Percentiles rank a stretch among this genome's conserved stretches.
phyloP scores from a whole-genome alignment of 495 filamentous ascomycete species.

The Ramalina intermedia region DNA sequence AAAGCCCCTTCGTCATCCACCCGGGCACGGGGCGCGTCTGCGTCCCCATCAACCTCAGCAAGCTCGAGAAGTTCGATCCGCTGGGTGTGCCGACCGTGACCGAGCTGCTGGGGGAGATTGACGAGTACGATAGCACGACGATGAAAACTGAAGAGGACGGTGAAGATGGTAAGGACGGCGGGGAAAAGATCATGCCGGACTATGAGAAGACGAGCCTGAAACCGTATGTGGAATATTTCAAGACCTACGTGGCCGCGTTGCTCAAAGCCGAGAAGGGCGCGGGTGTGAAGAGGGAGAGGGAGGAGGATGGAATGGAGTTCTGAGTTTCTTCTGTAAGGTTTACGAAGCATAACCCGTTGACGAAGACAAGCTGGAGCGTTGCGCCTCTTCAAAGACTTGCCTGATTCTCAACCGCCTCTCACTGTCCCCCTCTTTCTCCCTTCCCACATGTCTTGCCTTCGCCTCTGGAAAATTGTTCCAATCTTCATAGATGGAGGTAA shows the following conservation, averaged over 20 bases:
- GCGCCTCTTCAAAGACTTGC: too few relatives aligned
- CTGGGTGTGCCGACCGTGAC: conserved; percentile 76
- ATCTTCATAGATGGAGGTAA: too few relatives aligned
- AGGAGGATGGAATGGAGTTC: conserved; percentile 43
- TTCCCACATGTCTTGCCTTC: too few relatives aligned
- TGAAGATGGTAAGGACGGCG: conserved; percentile 26
- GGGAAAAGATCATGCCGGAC: conserved; percentile 49
- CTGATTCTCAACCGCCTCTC: too few relatives aligned
- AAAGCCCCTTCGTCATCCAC: conserved; percentile 91
- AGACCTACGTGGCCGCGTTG: conserved; percentile 58
- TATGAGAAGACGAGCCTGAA: conserved; percentile 95
- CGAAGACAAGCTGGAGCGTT: too few relatives aligned
- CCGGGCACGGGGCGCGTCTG: conserved; percentile 87
- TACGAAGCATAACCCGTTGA: too few relatives aligned
- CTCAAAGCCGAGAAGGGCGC: conserved; percentile 63
- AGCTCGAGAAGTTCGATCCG: conserved; percentile 69
- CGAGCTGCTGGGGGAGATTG: conserved; percentile 64
- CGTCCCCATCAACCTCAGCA: conserved; percentile 72
- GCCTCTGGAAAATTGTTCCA: too few relatives aligned
- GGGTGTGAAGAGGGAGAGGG: conserved; percentile 53
- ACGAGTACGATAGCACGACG: conserved; percentile 46
- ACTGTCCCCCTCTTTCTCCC: too few relatives aligned
- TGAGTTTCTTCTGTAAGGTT: too few relatives aligned
- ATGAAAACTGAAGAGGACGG: conserved; percentile 13
- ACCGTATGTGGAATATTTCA: conserved; percentile 84